Base-by-base conservation (phyloP, 2,329 filamentous ascomycete genomes). In the Harringtonia aguacate region DNA sequence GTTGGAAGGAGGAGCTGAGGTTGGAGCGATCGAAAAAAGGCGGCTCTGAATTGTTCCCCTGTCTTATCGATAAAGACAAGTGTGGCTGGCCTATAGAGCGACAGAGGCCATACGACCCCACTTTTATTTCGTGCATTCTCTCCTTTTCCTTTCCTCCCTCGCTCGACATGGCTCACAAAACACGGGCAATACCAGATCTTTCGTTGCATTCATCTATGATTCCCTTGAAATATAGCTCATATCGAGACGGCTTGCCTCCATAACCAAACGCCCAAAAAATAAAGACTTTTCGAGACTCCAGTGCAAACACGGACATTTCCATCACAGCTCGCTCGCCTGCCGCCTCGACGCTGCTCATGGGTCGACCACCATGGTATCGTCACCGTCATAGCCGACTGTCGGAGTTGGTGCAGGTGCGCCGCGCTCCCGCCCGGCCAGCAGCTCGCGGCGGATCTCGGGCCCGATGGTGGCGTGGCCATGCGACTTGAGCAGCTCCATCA, bases 351-450 rank as follows among this genome's bases (percentile, higher is more conserved):
- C 24, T 10, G 10, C 14, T 54, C 44, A 61, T 50, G 52, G 66
- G 50, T 77, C 80, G 55, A 88, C 74, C 57, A 88, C 70, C 87
- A 95, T 95, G 15, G 88, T 95, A 67, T 97, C 90, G 60, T 97
- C 86, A 10, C 85, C 89, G 53, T 87, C 79, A 53, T 75, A 66
- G 21, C 58, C 67, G 51, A 64, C 67, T 52, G 56, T 73, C 57
- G 64, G 69, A 52, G 63, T 75, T 60, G 86, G 81, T 20, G 80
- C 58, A 21, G 79, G 69, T 7, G 90, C 78, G 31, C 90, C 90
- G 50, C 92, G 75, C 3, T 88, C 90, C 62, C 92, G 75, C 2
- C 92, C 92, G 22, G 87, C 88, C 39, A 97, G 64, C 56, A 98
- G 60, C 61, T 98, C 90, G 55, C 88, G 79, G 53, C 92, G 72